A percentile compares a stretch with the other conserved stretches of the same genome.
phyloP scores from a whole-genome alignment of 169 alveolate genomes.

The Eimeria zaria region DNA sequence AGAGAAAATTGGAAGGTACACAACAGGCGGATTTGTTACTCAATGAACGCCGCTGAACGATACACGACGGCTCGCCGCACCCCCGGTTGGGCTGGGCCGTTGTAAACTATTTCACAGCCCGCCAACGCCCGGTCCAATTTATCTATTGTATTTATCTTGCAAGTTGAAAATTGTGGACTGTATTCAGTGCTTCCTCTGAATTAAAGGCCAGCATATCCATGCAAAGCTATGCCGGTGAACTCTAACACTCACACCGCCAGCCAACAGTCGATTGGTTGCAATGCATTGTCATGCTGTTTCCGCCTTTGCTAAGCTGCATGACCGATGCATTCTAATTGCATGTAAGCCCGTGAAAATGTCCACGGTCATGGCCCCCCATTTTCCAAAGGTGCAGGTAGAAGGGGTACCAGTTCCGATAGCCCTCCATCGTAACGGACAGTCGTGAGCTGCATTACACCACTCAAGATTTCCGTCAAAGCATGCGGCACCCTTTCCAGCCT shows the following conservation, averaged over 20 bases:
- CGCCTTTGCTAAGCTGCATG: not conserved
- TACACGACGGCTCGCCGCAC: constrained; percentile 11
- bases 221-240: not conserved
- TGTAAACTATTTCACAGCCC: not conserved
- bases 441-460: not conserved
- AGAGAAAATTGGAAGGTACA: not conserved
- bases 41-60: not conserved
- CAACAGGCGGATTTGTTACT: not conserved
- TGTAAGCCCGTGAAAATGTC: not conserved
- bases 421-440: not conserved
- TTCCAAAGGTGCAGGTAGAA: not conserved
- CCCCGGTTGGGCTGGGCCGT: constrained; percentile 32
- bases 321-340: not conserved
- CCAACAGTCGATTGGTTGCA: constrained; percentile 1
- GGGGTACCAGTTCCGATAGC: not conserved
- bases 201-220: not conserved
- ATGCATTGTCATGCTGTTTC: not conserved
- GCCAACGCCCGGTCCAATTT: not conserved
- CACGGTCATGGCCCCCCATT: not conserved
- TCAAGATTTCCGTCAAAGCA: not conserved
- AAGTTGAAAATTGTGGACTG: not conserved
- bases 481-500: not conserved
- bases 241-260: not conserved
- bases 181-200: not conserved
- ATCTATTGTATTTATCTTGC: not conserved